Evolutionary conservation across 352 stramenopile genomes (phyloP), one percentile per base, ranked within the genome.

Genomic region (Phytophthora pisi): DNA sequence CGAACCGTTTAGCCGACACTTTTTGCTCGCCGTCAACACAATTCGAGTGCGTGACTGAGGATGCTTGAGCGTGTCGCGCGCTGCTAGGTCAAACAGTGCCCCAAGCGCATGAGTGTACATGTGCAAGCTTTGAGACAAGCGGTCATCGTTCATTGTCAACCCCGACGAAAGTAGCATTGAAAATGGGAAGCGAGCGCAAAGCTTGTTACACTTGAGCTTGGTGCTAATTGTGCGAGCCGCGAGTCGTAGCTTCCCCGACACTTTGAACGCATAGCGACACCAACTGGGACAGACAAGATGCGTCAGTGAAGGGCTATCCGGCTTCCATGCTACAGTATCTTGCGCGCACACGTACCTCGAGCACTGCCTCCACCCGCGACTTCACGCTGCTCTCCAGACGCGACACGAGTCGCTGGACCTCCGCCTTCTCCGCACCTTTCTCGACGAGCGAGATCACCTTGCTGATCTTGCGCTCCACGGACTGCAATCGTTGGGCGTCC

Each of bases 301-400:
- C 43, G 20, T 61, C 6, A 60, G 38, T 57, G 26, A 53, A 50
- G 51, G 8, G 5, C 1, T 42, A 16, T 18, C 46, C 46, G 9
- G 20, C 3, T 13, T 43, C 7, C 31, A 5, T 0, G 42, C 26
- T 47, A 13, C 7, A 7, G 38, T 45, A 15, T 18, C 42, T 13
- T 24, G 5, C n/a, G 5, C 42, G n/a, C 49, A 24, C 42, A 24
- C 62, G 45, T 51, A 90, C 81, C 79, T 90, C 79, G 0, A 87
- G 73, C 16, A 90, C 68, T 8, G 77, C 73, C 31, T 86, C 81
- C 18, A 90, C 69, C 3, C 79, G 81, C 16, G 63, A 56, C 57
- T 87, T 88, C 9, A 90, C 58, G 38, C 72, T 82, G 47, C 57
- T 72, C 60, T 87, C 77, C 8, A 82, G 51, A 20, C 73, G 72